Percentiles rank a stretch among this genome's conserved stretches.
These are phyloP conservation scores for Grigorovia humatica DNA, from an alignment of 805 yeast species.

Conservation along the genomic window DNA sequence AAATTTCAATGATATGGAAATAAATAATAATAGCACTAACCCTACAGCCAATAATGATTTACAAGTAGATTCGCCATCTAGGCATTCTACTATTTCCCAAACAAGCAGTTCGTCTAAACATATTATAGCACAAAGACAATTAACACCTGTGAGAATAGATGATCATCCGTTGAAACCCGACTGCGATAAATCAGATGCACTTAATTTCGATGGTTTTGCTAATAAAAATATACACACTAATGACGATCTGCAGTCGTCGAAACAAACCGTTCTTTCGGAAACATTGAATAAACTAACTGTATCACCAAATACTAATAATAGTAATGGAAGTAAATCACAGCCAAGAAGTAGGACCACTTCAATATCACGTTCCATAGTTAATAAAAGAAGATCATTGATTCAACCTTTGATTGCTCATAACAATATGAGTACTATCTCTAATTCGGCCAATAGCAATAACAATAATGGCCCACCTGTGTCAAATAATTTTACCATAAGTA, in stretches of 20 bases:
- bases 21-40: neutral
- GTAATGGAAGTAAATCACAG: neutral
- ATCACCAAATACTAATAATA: neutral
- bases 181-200: neutral
- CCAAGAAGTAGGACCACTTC: constrained; percentile 1
- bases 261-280: too few species aligned
- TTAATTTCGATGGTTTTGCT: neutral
- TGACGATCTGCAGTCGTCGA: neutral
- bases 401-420: constrained; percentile 20
- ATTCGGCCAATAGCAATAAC: neutral
- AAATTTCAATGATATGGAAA: neutral
- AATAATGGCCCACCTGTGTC: neutral
- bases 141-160: constrained; percentile 12
- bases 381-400: constrained; percentile 19
- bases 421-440: constrained; percentile 2
- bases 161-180: constrained; percentile 10
- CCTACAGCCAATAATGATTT: neutral
- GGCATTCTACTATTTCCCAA: neutral
- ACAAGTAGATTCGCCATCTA: neutral
- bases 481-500: neutral
- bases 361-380: constrained; percentile 8
- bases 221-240: neutral
- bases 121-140: constrained; percentile 8
- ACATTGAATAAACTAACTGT: neutral
- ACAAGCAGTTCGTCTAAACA: neutral